Percentiles rank a stretch among this genome's conserved stretches.
phyloP scores from a whole-genome alignment of 176 grass and related monocot genomes.

The Triticum urartu region DNA sequence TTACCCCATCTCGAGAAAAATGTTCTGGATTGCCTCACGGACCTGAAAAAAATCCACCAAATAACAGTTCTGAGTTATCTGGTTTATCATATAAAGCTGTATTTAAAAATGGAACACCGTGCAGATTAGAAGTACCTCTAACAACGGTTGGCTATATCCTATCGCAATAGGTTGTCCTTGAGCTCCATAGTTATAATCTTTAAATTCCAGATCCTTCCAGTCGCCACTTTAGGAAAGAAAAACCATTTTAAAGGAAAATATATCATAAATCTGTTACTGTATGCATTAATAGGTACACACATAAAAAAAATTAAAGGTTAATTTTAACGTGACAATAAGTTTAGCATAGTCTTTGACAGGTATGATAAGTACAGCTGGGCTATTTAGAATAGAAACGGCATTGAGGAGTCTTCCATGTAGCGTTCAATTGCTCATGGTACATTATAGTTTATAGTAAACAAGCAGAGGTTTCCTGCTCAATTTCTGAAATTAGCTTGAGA shows the following conservation, averaged over 20 bases:
- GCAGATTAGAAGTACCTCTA: conserved; percentile 56
- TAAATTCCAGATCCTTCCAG: conserved; percentile 91
- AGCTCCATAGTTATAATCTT: conserved; percentile 86
- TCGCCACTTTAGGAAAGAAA: conserved; percentile 68
- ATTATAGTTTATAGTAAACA: too few relatives aligned
- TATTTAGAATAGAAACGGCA: not conserved
- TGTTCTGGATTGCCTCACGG: conserved; percentile 77
- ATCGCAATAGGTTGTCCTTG: conserved; percentile 71
- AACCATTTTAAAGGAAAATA: not conserved
- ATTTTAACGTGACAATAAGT: not conserved
- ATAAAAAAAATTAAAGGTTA: not conserved
- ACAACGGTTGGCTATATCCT: conserved; percentile 76
- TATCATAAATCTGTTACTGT: not conserved
- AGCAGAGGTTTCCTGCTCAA: too few relatives aligned
- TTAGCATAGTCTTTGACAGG: not conserved
- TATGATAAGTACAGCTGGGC: not conserved
- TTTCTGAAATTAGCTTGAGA: not conserved
- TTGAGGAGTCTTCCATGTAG: too few relatives aligned
- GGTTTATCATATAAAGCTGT: not conserved
- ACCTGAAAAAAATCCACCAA: conserved; percentile 55
- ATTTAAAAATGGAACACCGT: conserved; percentile 11
- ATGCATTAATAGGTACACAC: not conserved
- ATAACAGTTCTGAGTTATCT: not conserved
- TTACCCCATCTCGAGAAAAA: conserved; percentile 95
- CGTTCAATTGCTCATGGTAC: too few relatives aligned